These are phyloP conservation scores for Viola pubescens DNA, from an alignment of 441 rosid genomes.

Conservation along the genomic window DNA sequence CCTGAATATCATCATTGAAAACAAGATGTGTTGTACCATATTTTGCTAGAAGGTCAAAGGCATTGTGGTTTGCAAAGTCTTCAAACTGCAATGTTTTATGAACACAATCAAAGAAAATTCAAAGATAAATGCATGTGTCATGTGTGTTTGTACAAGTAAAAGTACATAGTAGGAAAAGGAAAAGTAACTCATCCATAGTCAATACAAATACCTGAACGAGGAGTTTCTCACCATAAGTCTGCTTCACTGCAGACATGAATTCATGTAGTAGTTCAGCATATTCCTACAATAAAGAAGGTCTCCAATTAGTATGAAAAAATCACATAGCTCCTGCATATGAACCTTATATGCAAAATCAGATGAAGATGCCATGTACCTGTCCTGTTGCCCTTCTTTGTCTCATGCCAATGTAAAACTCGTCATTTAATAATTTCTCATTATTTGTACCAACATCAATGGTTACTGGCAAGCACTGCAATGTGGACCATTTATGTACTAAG, in stretches of 20 bases:
- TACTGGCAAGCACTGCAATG: slow-evolving; percentile 72
- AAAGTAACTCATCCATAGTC: background rate
- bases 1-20: slow-evolving; percentile 90
- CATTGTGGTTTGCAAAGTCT: slow-evolving; percentile 93
- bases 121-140: background rate
- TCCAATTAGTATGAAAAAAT: slow-evolving; percentile 16
- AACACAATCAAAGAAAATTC: too few relatives aligned
- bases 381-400: slow-evolving; percentile 76
- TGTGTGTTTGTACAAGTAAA: background rate
- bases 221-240: slow-evolving; percentile 79
- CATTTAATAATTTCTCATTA: slow-evolving; percentile 67
- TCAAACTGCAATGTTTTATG: slow-evolving; percentile 50
- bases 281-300: slow-evolving; percentile 33
- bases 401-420: slow-evolving; percentile 84
- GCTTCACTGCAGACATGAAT: slow-evolving; percentile 84
- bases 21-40: slow-evolving; percentile 71
- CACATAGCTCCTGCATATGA: background rate
- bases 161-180: background rate
- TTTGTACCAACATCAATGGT: slow-evolving; percentile 94
- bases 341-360: background rate
- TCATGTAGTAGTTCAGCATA: slow-evolving; percentile 65
- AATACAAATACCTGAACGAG: slow-evolving; percentile 51
- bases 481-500: slow-evolving; percentile 1
- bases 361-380: slow-evolving; percentile 35
- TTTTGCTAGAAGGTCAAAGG: slow-evolving; percentile 64